Conservation (phyloP, 768 basidiomycete genomes). For the Tubosaeta brunneosetosa region DNA sequence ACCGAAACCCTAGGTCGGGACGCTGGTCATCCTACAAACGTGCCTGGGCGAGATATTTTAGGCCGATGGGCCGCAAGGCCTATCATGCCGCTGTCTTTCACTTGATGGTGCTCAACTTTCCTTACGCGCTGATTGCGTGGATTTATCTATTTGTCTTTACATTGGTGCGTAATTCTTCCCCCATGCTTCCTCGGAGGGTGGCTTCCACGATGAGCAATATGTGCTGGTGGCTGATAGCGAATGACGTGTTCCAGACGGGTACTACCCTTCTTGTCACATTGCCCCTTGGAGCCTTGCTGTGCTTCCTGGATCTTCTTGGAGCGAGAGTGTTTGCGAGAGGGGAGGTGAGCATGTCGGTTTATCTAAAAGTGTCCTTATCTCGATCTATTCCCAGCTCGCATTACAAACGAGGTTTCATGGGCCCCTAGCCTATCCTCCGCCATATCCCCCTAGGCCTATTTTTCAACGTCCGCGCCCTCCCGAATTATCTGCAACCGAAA, state of each 20-base stretch:
- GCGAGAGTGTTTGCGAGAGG: slow-evolving; percentile 67
- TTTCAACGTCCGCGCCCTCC: slow-evolving; percentile 61
- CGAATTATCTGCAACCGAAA: slow-evolving; percentile 47
- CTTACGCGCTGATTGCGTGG: slow-evolving; percentile 75
- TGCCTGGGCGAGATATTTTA: slow-evolving; percentile 57
- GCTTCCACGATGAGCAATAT: slow-evolving; percentile 3
- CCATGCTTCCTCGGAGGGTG: not conserved
- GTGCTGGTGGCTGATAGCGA: slow-evolving; percentile 14
- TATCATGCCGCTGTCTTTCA: slow-evolving; percentile 69
- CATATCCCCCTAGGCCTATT: slow-evolving; percentile 67
- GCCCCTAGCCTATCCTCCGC: slow-evolving; percentile 57
- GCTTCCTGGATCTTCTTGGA: slow-evolving; percentile 73
- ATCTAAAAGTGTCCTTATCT: slow-evolving; percentile 8
- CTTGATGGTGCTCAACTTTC: slow-evolving; percentile 70
- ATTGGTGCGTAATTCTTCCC: slow-evolving; percentile 46
- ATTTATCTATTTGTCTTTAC: slow-evolving; percentile 77
- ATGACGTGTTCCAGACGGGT: slow-evolving; percentile 48
- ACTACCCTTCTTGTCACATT: slow-evolving; percentile 77
- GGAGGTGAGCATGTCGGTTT: slow-evolving; percentile 44
- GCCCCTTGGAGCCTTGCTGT: slow-evolving; percentile 71
- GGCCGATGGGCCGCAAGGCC: slow-evolving; percentile 49
- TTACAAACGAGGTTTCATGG: slow-evolving; percentile 69
- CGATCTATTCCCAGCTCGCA: slow-evolving; percentile 41
- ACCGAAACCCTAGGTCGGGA: not conserved
- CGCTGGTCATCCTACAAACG: slow-evolving; percentile 14